Base-by-base conservation (phyloP, 2,329 filamentous ascomycete genomes). In the Geosmithia putterillii region DNA sequence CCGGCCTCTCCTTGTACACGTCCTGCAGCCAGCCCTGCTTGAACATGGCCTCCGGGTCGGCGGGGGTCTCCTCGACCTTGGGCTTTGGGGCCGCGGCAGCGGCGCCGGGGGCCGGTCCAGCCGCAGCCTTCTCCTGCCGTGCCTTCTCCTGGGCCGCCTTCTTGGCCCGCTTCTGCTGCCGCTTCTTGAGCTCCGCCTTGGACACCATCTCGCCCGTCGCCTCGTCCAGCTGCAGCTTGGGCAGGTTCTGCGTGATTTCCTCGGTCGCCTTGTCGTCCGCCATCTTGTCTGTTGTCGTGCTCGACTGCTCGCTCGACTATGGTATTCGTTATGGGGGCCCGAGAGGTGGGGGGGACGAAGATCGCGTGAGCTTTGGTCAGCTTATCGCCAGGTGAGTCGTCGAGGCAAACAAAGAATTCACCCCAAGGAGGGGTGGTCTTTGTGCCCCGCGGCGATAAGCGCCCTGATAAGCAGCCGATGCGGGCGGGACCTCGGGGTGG, bases 101-200 rank as follows among this genome's bases (percentile, higher is more conserved):
- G 5, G 49, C 48, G 38, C 67, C 66, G 53, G 71, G 67, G 9
- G 69, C 66, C 46, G 64, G 60, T 43, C 46, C 35, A 41, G 84
- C 83, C 21, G 79, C 83, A 48, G 79, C 79, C 79, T 94, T 94
- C 69, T 88, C 84, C 61, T 86, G 76, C 51, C 88, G 80, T 59
- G 82, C 74, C 83, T 95, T 95, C 43, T 54, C 53, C 43, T 55
- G 51, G n/a, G 66, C 61, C 4, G 66, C 70, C 56, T 75, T 76
- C 59, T 76, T 77, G 20, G 69, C 70, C 20, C 74, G 66, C 54
- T 79, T 79, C 48, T 71, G 66, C 47, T 67, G 50, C 38, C 74
- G 62, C 61, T 79, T 79, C 64, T 77, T 79, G 54, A 79, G 62
- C 59, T 79, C 75, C 49, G 66, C 66, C 57, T 79, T 79, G 45